Base-by-base conservation (phyloP, 352 stramenopile genomes). In the Aphanomyces invadans region DNA sequence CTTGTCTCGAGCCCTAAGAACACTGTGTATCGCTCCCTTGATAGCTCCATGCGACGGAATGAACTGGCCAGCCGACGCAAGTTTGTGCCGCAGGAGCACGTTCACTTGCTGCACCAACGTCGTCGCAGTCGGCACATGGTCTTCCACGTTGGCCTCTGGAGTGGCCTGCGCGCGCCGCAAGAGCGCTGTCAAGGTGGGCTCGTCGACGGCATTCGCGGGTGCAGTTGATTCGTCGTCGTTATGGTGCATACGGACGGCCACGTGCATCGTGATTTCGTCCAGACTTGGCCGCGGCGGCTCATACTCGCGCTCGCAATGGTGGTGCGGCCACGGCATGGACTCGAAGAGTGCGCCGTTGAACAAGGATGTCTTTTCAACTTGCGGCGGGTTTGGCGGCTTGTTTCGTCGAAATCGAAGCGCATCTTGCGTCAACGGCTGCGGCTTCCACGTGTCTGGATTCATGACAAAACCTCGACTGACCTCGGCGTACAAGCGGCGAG, bases 401-500 rank as follows among this genome's bases (percentile, higher is more conserved):
- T n/a, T n/a, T n/a, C n/a, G n/a, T n/a, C n/a, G n/a, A n/a, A n/a
- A n/a, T n/a, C n/a, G n/a, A n/a, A 60, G 21, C 10, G 45, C 62
- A 32, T 60, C 28, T 10, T 15, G 17, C 17, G 39, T 69, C 23
- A 62, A 33, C 21, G 51, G 62, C 19, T 26, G 12, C 10, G 62
- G 62, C 5, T 60, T 77, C 79, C 79, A 90, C 52, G 73, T 77
- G n/a, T 73, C 75, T 2, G 72, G 70, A 59, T 87, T 76, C 29
- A 90, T 68, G 45, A 86, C 64, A 59, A 88, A 90, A 0, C 81
- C 81, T 38, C 81, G 71, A 23, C 78, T 88, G 2, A 86, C 63
- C 36, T 90, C 80, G 45, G 12, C 12, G 25, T 38, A 57, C 19
- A 33, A 29, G n/a, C n/a, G 73, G 73, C 80, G 78, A 88, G 9